Percentiles rank a stretch among this genome's conserved stretches.
Conservation (phyloP, 1,139 yeast genomes). For the Hemisphaericaspora lyxosophila region DNA sequence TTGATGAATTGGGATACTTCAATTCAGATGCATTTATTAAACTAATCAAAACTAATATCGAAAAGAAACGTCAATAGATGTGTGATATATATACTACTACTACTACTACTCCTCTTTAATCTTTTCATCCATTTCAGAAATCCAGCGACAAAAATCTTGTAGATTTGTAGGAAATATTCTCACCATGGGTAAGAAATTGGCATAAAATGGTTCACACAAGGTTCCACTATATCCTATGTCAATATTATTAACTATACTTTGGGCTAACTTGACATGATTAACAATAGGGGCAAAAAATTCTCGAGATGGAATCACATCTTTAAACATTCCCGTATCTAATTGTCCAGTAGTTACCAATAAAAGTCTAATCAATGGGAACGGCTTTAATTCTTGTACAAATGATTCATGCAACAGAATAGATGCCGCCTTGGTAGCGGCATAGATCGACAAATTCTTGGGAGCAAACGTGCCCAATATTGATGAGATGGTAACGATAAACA, state of each 20-base stretch:
- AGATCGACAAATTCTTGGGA: conserved; percentile 64
- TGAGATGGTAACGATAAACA: conserved; percentile 63
- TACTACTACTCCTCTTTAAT: conserved; percentile 13
- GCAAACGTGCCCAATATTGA: conserved; percentile 72
- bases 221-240: conserved; percentile 53
- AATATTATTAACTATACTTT: conserved; percentile 38
- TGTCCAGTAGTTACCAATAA: conserved; percentile 69
- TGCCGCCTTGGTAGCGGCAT: conserved; percentile 69
- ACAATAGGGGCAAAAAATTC: conserved; percentile 66
- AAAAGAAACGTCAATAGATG: conserved; percentile 18
- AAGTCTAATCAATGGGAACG: conserved; percentile 33
- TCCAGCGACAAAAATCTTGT: conserved; percentile 46
- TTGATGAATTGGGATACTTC: conserved; percentile 48
- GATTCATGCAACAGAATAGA: conserved; percentile 60
- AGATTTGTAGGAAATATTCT: conserved; percentile 52
- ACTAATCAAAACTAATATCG: conserved; percentile 30
- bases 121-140: conserved; percentile 54
- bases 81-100: no score
- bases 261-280: conserved; percentile 42
- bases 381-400: conserved; percentile 46
- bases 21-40: conserved; percentile 39
- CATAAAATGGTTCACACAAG: conserved; percentile 58
- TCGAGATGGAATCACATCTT: conserved; percentile 58
- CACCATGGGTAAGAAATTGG: conserved; percentile 54
- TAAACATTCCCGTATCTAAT: conserved; percentile 60